Percentiles rank a stretch among this genome's conserved stretches.
Evolutionary conservation across 2,329 filamentous ascomycete genomes (phyloP).

Genomic region (Hirsutella rhossiliensis): DNA sequence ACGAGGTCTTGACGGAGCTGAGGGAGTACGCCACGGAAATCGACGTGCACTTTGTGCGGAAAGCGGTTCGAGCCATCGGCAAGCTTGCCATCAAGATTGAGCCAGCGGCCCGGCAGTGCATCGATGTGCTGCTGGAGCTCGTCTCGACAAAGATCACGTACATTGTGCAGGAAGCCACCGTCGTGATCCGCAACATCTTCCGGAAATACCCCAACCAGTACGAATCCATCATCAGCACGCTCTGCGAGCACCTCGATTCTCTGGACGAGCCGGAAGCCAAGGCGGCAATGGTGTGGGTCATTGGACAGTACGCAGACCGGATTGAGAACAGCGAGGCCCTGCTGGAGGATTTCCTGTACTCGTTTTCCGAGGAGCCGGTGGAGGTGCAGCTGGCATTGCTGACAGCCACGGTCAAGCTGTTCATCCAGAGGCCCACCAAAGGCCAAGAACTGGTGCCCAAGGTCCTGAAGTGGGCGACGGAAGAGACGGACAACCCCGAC

Average conservation of each 20-base stretch:
- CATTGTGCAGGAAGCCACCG: slow-evolving; percentile 96
- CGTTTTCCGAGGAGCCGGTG: slow-evolving; percentile 86
- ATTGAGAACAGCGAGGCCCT: slow-evolving; percentile 95
- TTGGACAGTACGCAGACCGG: slow-evolving; percentile 91
- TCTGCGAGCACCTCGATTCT: slow-evolving; percentile 93
- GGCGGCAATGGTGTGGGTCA: slow-evolving; percentile 98
- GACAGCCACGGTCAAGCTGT: slow-evolving; percentile 93
- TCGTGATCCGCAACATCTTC: slow-evolving; percentile 98
- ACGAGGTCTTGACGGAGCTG: slow-evolving; percentile 85
- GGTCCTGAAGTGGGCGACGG: slow-evolving; percentile 95
- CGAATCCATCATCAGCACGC: slow-evolving; percentile 89
- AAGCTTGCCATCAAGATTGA: slow-evolving; percentile 99
- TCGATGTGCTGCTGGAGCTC: slow-evolving; percentile 82
- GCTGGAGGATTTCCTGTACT: slow-evolving; percentile 88
- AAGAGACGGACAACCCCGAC: slow-evolving; percentile 98
- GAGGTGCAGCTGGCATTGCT: slow-evolving; percentile 92
- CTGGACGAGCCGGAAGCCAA: slow-evolving; percentile 96
- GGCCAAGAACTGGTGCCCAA: slow-evolving; percentile 87
- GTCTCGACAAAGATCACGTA: slow-evolving; percentile 98
- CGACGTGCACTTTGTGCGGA: slow-evolving; percentile 96
- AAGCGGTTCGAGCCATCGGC: slow-evolving; percentile 92
- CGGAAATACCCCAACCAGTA: slow-evolving; percentile 98
- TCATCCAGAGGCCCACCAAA: slow-evolving; percentile 92
- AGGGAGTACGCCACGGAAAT: slow-evolving; percentile 97
- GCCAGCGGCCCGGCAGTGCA: slow-evolving; percentile 79